Evolutionary conservation across 129 eudicot species (phyloP).

Genomic region (Arctium lappa): DNA sequence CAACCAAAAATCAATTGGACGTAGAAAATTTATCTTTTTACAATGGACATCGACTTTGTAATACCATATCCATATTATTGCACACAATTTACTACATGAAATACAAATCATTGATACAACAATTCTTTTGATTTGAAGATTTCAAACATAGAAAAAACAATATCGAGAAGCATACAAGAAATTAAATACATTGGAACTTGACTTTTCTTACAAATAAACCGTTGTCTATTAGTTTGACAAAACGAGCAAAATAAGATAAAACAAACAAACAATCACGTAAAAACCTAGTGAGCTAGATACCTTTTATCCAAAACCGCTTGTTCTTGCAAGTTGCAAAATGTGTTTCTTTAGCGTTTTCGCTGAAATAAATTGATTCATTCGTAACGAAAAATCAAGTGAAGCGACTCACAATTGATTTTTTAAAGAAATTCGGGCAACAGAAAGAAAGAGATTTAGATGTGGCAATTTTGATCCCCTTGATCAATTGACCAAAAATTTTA

Average conservation of each 20-base stretch:
- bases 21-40: not conserved
- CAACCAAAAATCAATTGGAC: not conserved
- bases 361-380: too few relatives aligned
- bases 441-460: conserved; percentile 14
- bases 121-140: not conserved
- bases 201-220: not conserved
- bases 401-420: not conserved
- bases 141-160: not conserved
- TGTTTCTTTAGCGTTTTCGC: not conserved
- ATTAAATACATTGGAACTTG: not conserved
- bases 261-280: not conserved
- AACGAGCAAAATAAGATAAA: too few relatives aligned
- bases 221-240: not conserved
- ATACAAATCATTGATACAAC: not conserved
- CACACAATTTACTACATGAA: not conserved
- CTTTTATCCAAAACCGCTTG: not conserved
- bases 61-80: not conserved
- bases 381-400: not conserved
- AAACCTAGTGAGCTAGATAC: not conserved
- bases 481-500: conserved; percentile 13
- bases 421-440: not conserved
- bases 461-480: conserved; percentile 13
- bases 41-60: not conserved
- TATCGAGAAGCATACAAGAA: not conserved
- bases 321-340: too few relatives aligned